These are phyloP conservation scores for Ceratobasidium theobromae DNA, from an alignment of 1,284 basidiomycete species.

Conservation along the genomic window DNA sequence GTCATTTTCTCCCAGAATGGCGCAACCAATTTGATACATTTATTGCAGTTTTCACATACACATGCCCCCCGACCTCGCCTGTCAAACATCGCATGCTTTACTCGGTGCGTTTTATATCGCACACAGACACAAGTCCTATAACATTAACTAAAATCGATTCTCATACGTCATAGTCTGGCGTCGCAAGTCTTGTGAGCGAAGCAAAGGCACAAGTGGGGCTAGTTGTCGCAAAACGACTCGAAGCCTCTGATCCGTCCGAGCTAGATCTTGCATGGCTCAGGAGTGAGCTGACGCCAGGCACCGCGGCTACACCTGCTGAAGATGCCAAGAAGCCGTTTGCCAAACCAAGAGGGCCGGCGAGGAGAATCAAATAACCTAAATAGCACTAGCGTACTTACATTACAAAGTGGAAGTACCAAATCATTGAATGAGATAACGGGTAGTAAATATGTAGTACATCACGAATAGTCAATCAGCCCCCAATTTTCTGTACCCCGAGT, in stretches of 20 bases:
- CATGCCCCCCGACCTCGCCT: constrained; percentile 75
- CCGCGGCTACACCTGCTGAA: constrained; percentile 4
- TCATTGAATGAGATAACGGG: too few relatives aligned
- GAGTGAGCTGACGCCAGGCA: constrained; percentile 52
- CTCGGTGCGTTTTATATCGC: too few relatives aligned
- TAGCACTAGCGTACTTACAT: background rate
- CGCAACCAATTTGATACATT: constrained; percentile 31
- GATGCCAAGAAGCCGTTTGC: constrained; percentile 38
- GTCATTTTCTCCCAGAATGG: constrained; percentile 36
- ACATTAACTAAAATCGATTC: background rate
- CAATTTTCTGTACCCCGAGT: too few relatives aligned
- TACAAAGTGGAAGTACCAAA: too few relatives aligned
- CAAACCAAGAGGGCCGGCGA: constrained; percentile 40
- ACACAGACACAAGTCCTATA: too few relatives aligned
- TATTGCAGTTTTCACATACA: constrained; percentile 77
- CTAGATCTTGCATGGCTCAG: constrained; percentile 64
- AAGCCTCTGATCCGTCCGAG: constrained; percentile 79
- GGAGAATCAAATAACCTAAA: constrained; percentile 34
- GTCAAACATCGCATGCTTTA: constrained; percentile 87
- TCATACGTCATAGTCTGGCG: constrained; percentile 50
- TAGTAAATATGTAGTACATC: too few relatives aligned
- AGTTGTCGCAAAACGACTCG: constrained; percentile 63
- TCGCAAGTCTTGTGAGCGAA: constrained; percentile 56
- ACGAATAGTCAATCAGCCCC: too few relatives aligned
- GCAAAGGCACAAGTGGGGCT: constrained; percentile 55